Evolutionary conservation across 768 basidiomycete genomes (phyloP), one percentile per base, ranked within the genome.

Genomic region (Russula griseocarnosa): DNA sequence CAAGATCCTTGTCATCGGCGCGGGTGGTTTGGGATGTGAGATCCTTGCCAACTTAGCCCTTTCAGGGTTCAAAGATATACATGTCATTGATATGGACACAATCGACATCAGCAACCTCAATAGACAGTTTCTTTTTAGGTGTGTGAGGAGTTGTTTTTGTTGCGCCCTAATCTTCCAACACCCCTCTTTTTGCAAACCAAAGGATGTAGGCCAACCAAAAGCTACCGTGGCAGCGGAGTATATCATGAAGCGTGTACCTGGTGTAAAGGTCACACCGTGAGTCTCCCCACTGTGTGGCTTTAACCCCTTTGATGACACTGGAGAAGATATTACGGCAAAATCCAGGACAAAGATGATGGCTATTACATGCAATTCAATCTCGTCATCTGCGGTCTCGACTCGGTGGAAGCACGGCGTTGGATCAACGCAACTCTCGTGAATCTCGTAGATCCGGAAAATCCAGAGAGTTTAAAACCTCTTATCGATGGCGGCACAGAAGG

Each of bases 51-150:
- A 98, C 76, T 83, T 99, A 55, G 96, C 97, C 26, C 77, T 98
- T 69, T 90, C 92, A 51, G 97, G 97, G 28, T 99, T 98, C 86
- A 92, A 90, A 76, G 92, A 98, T 71, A 97, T 98, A 69, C 94
- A 98, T 79, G 95, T 99, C 65, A 98, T 99, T 73, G 97, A 99
- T 80, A 98, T 99, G 95, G 96, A 99, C 80, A 98, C 96, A 18
- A 99, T 98, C 74, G 96, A 99, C 77, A 91, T 99, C 72, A 98
- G 94, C 72, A 99, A 99, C 75, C 81, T 99, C 68, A 99, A 99
- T 75, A 84, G 97, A 55, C 97, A 99, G 76, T 99, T 99, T 74
- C 79, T 99, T 26, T 99, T 99, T 79, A 84, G 97, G 96, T 93
- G 68, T 56, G 77, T 73, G 14, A 20, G 2, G 36, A n/a, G 5